These are phyloP conservation scores for Penicillium sp. DNA, from an alignment of 2,329 filamentous ascomycete genomes.

Conservation along the genomic window DNA sequence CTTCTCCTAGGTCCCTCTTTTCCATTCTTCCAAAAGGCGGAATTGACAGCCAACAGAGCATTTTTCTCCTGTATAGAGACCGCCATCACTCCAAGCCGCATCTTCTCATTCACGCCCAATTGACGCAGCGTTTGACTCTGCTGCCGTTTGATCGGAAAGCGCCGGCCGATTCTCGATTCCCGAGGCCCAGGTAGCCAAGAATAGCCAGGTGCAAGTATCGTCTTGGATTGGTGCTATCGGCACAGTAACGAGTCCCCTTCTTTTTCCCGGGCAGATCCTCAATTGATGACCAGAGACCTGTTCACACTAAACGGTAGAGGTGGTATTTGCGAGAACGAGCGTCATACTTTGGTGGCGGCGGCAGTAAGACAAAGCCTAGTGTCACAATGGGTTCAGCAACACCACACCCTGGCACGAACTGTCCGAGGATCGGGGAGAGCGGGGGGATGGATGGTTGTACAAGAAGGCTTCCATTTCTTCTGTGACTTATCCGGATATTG, in stretches of 20 bases:
- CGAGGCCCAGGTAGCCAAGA: not conserved
- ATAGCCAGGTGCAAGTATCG: not conserved
- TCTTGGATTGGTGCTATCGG: too few species aligned
- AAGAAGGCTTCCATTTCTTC: constrained; percentile 16
- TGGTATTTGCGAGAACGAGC: not conserved
- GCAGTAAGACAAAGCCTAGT: constrained; percentile 3
- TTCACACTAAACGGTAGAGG: too few species aligned
- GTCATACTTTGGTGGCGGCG: too few species aligned
- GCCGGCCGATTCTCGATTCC: constrained; percentile 9
- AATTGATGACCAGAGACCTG: too few species aligned
- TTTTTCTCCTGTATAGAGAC: not conserved
- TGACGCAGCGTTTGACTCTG: constrained; percentile 14
- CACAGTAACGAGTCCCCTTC: too few species aligned
- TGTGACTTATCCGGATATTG: constrained; percentile 9
- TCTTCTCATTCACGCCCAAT: not conserved
- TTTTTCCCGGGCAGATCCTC: too few species aligned
- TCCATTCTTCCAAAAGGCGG: too few species aligned
- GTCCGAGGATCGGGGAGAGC: not conserved
- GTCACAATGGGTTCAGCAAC: constrained; percentile 4
- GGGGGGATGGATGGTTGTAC: not conserved
- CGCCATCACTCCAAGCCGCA: not conserved
- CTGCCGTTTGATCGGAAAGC: constrained; percentile 17
- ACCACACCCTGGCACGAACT: constrained; percentile 1
- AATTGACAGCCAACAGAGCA: not conserved
- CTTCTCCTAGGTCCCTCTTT: too few species aligned